Evolutionary conservation across 768 basidiomycete species (phyloP).

Genomic region (Pulveroboletus sp.): DNA sequence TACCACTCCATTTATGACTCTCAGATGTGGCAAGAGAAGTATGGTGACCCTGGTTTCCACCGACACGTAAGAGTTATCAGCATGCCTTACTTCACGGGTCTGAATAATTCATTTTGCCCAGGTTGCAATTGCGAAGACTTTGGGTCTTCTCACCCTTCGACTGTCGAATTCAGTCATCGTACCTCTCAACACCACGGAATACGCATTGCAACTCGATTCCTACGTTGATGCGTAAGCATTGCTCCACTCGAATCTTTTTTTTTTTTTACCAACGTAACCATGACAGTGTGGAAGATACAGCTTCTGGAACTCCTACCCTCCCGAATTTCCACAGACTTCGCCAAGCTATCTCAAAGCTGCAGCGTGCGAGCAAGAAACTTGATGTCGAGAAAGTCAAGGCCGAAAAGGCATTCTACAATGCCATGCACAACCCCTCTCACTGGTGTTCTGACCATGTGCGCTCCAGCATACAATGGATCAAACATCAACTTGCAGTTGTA

Average conservation of each 20-base stretch:
- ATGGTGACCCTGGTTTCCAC: constrained; percentile 71
- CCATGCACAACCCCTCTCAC: constrained; percentile 34
- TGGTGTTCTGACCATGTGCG: not conserved
- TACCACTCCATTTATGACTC: constrained; percentile 74
- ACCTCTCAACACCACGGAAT: constrained; percentile 75
- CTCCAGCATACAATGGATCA: constrained; percentile 26
- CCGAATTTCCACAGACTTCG: constrained; percentile 42
- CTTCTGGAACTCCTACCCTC: constrained; percentile 12
- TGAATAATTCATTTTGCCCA: constrained; percentile 20
- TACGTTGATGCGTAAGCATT: constrained; percentile 56
- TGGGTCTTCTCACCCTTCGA: constrained; percentile 59
- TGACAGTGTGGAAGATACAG: constrained; percentile 51
- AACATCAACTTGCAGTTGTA: constrained; percentile 13
- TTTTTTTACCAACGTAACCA: constrained; percentile 10
- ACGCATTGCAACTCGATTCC: constrained; percentile 54
- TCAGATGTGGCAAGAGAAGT: constrained; percentile 66
- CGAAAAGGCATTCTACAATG: constrained; percentile 46
- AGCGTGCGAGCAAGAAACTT: constrained; percentile 48
- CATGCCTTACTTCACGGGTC: not conserved
- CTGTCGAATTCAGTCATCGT: constrained; percentile 57
- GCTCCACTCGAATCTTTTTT: constrained; percentile 22
- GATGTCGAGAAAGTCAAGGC: constrained; percentile 57
- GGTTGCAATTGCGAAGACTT: constrained; percentile 61
- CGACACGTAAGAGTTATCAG: constrained; percentile 49
- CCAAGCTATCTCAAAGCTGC: constrained; percentile 43